Percentiles rank a stretch among this genome's conserved stretches.
These are phyloP conservation scores for Houttuynia cordata DNA, from an alignment of 164 flowering plant genomes.

Conservation along the genomic window DNA sequence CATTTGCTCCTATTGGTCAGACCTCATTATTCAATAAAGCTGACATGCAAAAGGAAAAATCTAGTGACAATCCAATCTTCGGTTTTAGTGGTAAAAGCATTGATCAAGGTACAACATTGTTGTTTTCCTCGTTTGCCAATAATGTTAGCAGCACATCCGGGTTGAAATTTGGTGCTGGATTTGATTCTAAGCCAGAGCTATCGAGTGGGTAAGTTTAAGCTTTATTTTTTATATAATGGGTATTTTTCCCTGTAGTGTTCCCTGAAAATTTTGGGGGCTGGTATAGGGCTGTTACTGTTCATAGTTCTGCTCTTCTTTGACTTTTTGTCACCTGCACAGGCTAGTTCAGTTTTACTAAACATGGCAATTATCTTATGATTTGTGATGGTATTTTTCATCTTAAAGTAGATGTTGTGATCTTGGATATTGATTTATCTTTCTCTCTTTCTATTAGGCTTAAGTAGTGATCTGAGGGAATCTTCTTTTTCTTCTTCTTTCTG, in stretches of 20 bases:
- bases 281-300: too few relatives aligned
- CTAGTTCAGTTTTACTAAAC: too few relatives aligned
- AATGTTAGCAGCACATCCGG: conserved; percentile 11
- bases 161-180: conserved; percentile 7
- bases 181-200: conserved; percentile 5
- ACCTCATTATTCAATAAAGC: conserved; percentile 7
- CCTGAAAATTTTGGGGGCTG: too few relatives aligned
- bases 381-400: too few relatives aligned
- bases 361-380: too few relatives aligned
- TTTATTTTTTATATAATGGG: background rate
- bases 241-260: background rate
- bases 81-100: conserved; percentile 14
- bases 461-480: background rate
- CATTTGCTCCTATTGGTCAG: conserved; percentile 6
- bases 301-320: too few relatives aligned
- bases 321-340: too few relatives aligned
- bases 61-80: conserved; percentile 16
- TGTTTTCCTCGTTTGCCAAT: conserved; percentile 8
- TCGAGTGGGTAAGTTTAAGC: conserved; percentile 24
- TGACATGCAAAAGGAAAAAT: conserved; percentile 18
- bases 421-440: background rate
- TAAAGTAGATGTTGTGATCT: background rate
- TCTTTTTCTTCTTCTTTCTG: background rate
- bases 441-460: background rate
- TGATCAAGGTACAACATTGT: conserved; percentile 12